Evolutionary conservation across 2,329 filamentous ascomycete genomes (phyloP), one percentile per base, ranked within the genome.

Genomic region (Botrytis byssoidea): DNA sequence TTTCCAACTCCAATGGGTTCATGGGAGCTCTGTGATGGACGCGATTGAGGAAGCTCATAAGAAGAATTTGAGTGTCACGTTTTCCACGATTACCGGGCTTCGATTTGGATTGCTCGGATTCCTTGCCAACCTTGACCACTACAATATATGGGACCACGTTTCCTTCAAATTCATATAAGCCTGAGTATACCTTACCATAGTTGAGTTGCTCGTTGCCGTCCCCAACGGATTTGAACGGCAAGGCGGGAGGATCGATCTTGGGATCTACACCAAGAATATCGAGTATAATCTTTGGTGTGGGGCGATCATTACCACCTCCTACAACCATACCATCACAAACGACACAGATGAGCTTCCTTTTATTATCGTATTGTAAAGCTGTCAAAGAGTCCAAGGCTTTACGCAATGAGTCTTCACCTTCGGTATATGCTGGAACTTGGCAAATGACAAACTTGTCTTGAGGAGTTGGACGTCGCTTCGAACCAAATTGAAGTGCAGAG

Each of bases 371-470:
- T 78, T 97, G 92, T 25, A 99, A 88, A 20, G 95, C 94, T 25
- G 96, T 98, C 74, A 98, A 87, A 1, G 96, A 98, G 82, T 99
- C 96, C 3, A 99, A 87, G 70, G 94, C 95, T 81, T 97, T 97
- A 72, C 96, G 88, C 14, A 99, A 86, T 6, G 95, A 95, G 79
- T 99, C 96, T 85, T 99, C 96, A 79, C 94, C 96, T 85, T 99
- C 96, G 0, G 96, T 99, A 81, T 99, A 99, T 8, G 96, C 96
- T 16, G 96, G 96, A 46, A 99, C 94, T 83, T 98, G 94, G 83
- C 96, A 98, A 77, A 99, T 98, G 79, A 99, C 95, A 79, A 99
- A 99, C 82, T 98, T 99, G 83, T 99, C 96, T 83, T 98, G 96
- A 55, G 94, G 92, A 9, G 92, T 88, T 4, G 96, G 96, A 29